phyloP scores from a whole-genome alignment of 257 asterid genomes.

The Gardenia jasminoides region DNA sequence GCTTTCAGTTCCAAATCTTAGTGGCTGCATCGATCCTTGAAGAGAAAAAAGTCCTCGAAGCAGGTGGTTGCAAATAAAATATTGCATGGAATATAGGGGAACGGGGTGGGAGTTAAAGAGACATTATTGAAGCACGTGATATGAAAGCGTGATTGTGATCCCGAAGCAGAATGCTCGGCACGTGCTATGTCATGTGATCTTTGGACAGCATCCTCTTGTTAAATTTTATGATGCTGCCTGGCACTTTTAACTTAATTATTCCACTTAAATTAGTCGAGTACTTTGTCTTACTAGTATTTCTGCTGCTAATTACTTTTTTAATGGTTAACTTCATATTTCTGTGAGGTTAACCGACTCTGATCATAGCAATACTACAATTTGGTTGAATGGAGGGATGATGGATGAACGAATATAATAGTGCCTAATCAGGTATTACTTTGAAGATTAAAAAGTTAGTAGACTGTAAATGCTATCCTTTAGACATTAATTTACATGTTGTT shows the following conservation, averaged over 20 bases:
- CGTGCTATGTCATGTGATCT: slow-evolving; percentile 66
- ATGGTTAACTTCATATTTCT: too few relatives aligned
- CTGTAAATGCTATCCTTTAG: too few relatives aligned
- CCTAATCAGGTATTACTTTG: too few relatives aligned
- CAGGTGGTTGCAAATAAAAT: slow-evolving; percentile 2
- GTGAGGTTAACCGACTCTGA: too few relatives aligned
- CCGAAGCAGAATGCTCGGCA: slow-evolving; percentile 58
- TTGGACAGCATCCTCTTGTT: not conserved
- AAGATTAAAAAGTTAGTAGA: too few relatives aligned
- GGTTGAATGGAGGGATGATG: too few relatives aligned
- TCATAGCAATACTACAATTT: too few relatives aligned
- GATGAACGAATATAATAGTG: too few relatives aligned
- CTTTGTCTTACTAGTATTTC: not conserved
- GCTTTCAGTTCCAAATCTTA: not conserved
- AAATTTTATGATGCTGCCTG: not conserved
- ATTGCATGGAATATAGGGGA: not conserved
- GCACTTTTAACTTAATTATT: not conserved
- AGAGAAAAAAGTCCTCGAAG: not conserved
- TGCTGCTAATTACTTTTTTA: too few relatives aligned
- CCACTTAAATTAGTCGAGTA: not conserved
- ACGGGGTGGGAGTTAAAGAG: slow-evolving; percentile 2
- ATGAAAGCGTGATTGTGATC: slow-evolving; percentile 48
- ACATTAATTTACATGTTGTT: too few relatives aligned
- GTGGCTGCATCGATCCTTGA: not conserved
- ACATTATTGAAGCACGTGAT: slow-evolving; percentile 56